Evolutionary conservation across 768 basidiomycete genomes (phyloP), one percentile per base, ranked within the genome.

Genomic region (Suillus weaverae): DNA sequence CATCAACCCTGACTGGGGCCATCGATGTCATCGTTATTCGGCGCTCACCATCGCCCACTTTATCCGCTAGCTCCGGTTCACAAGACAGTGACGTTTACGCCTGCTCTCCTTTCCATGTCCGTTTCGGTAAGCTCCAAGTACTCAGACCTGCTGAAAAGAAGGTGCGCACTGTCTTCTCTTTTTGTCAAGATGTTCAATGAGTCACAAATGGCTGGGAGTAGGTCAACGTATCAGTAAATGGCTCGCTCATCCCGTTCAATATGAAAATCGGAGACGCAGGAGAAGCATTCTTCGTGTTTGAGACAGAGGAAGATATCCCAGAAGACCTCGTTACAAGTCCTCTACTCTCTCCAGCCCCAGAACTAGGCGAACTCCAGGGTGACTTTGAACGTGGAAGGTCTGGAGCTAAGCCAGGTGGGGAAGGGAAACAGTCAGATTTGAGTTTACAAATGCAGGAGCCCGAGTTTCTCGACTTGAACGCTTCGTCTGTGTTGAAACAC

Each of bases 191-290:
- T 20, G 30, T 59, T 59, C 14, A 32, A 59, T 4, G 30, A 4
- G 5, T 30, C 35, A 51, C 7, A 5, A 33, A 33, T 20, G n/a
- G 44, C 20, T 33, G 55, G 18, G 43, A 53, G 18, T 68, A 95
- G 94, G 97, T 99, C 67, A 92, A 89, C 67, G 86, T 99, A 39
- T 86, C 86, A 60, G 89, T 99, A 71, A 96, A 97, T 78, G 93
- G 91, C 46, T 81, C 87, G 69, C 83, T 85, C 51, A 90, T 95
- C 63, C 97, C 97, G 0, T 99, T 93, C 76, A 85, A 84, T 76
- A 99, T 99, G 97, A 99, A 99, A 83, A 95, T 99, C 66, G 96
- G 95, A 46, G 97, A 99, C 64, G 95, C 97, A 1, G 97, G 97
- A 5, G 97, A 99, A 78, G 97, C 96, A 0, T 99, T 99, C 83